Base-by-base conservation (phyloP, 768 basidiomycete species). In the Clavaria fumosa region DNA sequence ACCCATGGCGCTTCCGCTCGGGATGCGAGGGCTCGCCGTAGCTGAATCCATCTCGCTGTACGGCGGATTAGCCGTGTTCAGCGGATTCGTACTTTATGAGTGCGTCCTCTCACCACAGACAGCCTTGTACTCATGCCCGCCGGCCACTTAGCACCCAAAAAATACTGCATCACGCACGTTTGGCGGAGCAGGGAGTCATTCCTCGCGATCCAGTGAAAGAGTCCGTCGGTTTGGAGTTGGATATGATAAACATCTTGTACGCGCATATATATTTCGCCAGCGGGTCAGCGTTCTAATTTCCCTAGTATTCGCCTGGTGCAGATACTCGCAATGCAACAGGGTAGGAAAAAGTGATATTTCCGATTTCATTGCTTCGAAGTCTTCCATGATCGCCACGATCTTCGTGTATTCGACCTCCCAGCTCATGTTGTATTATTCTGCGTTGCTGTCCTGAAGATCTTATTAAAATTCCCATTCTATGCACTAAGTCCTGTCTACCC, bases 191-290 rank as follows among this genome's bases (percentile, higher is more conserved):
- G 43, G 83, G 85, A 32, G 46, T 55, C 26, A 69, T 82, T 49
- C 62, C 69, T 31, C 63, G 67, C 21, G 88, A 91, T 55, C 75
- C 88, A 5, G 58, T 90, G 47, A 76, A 65, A 37, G 86, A 88
- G 57, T 70, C 82, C 4, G 72, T 88, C 38, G 64, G 72, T 31
- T 64, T 89, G 36, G 78, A 89, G 52, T 67, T 90, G 38, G 82
- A 88, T 50, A 79, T 88, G 71, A 72, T 91, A 51, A 89, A 90
- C 56, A 86, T 90, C 35, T 88, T 88, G 78, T 81, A 48, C 44
- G 75, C 58, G 4, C n/a, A n/a, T n/a, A n/a, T n/a, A n/a, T n/a
- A n/a, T n/a, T n/a, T n/a, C n/a, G n/a, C n/a, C n/a, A n/a, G n/a
- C n/a, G n/a, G n/a, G n/a, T n/a, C n/a, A n/a, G n/a, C n/a, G n/a